Conservation (phyloP, 441 rosid species). For the Jatropha podagrica region DNA sequence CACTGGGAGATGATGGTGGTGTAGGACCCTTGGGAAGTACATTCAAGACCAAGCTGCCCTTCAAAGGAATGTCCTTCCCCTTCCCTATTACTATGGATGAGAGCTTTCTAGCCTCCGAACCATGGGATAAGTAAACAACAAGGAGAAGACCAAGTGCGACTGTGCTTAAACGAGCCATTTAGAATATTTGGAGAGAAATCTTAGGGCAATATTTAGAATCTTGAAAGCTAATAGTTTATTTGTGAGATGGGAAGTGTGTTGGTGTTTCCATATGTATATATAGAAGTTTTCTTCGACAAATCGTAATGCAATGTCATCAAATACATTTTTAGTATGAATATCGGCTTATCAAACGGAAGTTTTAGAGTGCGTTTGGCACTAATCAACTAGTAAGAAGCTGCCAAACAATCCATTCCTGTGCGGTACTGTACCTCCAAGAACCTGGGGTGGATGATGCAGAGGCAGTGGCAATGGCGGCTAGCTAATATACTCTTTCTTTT, state of each 20-base stretch:
- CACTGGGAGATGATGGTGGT: not conserved
- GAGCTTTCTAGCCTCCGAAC: constrained; percentile 21
- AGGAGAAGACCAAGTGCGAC: constrained; percentile 11
- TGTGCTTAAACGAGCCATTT: constrained; percentile 15
- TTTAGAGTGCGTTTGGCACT: too few species aligned
- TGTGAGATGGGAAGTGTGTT: not conserved
- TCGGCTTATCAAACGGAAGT: too few species aligned
- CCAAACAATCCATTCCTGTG: too few species aligned
- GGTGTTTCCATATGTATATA: not conserved
- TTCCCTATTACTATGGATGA: constrained; percentile 4
- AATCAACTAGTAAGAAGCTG: too few species aligned
- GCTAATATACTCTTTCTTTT: too few species aligned
- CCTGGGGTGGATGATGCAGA: too few species aligned
- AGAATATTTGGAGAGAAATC: not conserved
- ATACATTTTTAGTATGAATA: too few species aligned
- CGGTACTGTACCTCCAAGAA: too few species aligned
- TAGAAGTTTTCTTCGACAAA: too few species aligned
- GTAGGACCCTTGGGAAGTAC: not conserved
- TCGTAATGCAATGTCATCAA: too few species aligned
- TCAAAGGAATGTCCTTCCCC: not conserved
- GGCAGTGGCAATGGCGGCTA: too few species aligned
- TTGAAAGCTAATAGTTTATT: not conserved
- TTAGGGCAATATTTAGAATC: not conserved
- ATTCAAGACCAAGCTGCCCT: constrained; percentile 1
- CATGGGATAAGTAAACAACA: constrained; percentile 1